Evolutionary conservation across 257 asterid genomes (phyloP).

Genomic region (Solanum rostratum): DNA sequence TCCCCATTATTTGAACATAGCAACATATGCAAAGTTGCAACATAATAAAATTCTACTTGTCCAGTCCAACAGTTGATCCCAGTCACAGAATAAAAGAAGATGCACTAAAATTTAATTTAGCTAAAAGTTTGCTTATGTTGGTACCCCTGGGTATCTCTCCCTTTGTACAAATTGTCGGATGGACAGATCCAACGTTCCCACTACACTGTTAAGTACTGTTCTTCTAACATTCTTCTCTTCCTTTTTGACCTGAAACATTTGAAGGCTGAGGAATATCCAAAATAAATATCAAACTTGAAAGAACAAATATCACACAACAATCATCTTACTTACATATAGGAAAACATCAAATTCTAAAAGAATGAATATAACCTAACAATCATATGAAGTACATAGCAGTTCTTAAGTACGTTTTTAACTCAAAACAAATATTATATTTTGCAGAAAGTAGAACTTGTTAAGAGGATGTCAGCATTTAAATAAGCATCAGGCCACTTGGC

Average conservation of each 20-base stretch:
- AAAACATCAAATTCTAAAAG: neutral
- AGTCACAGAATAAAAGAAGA: neutral
- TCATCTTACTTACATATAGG: neutral
- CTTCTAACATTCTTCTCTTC: slow-evolving; percentile 78
- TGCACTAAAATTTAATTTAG: neutral
- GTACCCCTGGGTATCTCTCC: slow-evolving; percentile 84
- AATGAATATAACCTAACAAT: neutral
- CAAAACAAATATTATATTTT: neutral
- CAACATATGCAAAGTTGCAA: neutral
- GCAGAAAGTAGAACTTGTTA: neutral
- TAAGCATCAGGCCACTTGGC: neutral
- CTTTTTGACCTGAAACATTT: slow-evolving; percentile 55
- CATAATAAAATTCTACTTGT: neutral
- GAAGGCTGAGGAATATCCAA: neutral
- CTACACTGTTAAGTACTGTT: slow-evolving; percentile 75
- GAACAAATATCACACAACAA: neutral
- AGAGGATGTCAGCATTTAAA: neutral
- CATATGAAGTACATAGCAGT: neutral
- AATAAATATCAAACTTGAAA: neutral
- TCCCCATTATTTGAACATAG: neutral
- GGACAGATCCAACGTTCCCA: slow-evolving; percentile 85
- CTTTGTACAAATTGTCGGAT: slow-evolving; percentile 69
- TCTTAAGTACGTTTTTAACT: neutral
- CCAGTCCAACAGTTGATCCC: neutral
- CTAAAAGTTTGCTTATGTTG: neutral